Conservation (phyloP, 768 basidiomycete species). For the Tylopilus rubrobrunneus region DNA sequence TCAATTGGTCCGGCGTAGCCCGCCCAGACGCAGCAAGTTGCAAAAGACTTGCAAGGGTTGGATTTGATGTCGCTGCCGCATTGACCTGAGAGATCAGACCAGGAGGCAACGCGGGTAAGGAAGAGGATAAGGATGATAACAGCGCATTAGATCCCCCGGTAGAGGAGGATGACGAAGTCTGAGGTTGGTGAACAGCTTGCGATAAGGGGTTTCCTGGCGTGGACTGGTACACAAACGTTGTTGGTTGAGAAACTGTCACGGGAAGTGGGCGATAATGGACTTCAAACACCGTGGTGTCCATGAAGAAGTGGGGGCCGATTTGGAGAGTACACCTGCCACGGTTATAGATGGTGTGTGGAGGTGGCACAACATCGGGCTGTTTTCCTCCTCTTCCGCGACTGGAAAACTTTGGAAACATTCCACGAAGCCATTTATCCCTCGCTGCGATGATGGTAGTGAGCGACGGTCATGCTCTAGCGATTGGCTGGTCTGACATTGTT, state of each 20-base stretch:
- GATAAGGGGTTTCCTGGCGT: constrained; percentile 20
- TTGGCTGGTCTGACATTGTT: constrained; percentile 50
- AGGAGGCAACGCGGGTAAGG: constrained; percentile 47
- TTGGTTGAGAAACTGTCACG: constrained; percentile 16
- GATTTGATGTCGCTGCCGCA: constrained; percentile 60
- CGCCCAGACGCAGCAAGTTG: constrained; percentile 59
- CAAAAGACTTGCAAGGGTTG: constrained; percentile 62
- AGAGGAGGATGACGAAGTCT: constrained; percentile 16
- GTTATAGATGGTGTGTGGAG: constrained; percentile 62
- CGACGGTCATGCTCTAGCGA: constrained; percentile 11
- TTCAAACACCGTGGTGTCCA: constrained; percentile 67
- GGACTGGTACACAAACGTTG: constrained; percentile 28
- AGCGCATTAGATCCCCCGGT: constrained; percentile 36
- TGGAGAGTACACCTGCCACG: constrained; percentile 67
- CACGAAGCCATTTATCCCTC: constrained; percentile 64
- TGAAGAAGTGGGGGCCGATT: constrained; percentile 73
- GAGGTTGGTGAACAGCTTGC: constrained; percentile 29
- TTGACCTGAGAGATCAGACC: constrained; percentile 62
- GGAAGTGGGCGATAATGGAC: constrained; percentile 58
- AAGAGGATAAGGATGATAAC: constrained; percentile 41
- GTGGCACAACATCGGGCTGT: constrained; percentile 47
- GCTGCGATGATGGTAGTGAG: constrained; percentile 39
- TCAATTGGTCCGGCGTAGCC: constrained; percentile 61
- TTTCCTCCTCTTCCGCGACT: constrained; percentile 59
- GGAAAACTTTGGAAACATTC: constrained; percentile 68